Conservation (phyloP, 2,329 filamentous ascomycete species). For the Aspergillus candidus region DNA sequence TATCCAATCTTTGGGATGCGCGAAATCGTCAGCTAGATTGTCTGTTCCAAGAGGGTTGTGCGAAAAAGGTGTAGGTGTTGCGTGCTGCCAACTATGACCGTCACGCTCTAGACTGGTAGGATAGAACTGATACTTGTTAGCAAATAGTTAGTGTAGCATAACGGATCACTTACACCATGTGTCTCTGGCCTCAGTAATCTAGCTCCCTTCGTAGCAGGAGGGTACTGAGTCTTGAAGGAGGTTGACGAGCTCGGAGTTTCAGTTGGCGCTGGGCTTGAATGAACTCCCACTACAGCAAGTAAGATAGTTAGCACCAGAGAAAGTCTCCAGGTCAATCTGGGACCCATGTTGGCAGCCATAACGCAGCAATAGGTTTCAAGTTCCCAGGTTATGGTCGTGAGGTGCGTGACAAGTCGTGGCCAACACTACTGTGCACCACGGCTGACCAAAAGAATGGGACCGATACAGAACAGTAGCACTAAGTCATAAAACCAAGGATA, state of each 20-base stretch:
- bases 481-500: no score
- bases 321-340: conserved; percentile 17
- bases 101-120: conserved; percentile 25
- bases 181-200: conserved; percentile 24
- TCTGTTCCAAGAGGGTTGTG: conserved; percentile 9
- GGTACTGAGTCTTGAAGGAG: conserved; percentile 32
- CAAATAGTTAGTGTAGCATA: neutral
- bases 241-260: conserved; percentile 7
- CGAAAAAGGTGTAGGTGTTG: conserved; percentile 18
- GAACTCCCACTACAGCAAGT: conserved; percentile 23
- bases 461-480: no score
- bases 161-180: conserved; percentile 25
- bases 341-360: conserved; percentile 1
- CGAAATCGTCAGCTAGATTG: conserved; percentile 13
- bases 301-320: conserved; percentile 32
- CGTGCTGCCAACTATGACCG: conserved; percentile 23
- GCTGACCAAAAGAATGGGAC: no score
- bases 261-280: conserved; percentile 20
- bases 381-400: no score
- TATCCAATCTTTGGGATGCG: conserved; percentile 8
- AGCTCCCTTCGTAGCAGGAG: conserved; percentile 21
- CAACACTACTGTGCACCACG: no score
- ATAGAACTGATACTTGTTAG: conserved; percentile 24
- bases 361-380: neutral
- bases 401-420: no score